Base-by-base conservation (phyloP, 257 asterid genomes). In the Hygrophila difformis region DNA sequence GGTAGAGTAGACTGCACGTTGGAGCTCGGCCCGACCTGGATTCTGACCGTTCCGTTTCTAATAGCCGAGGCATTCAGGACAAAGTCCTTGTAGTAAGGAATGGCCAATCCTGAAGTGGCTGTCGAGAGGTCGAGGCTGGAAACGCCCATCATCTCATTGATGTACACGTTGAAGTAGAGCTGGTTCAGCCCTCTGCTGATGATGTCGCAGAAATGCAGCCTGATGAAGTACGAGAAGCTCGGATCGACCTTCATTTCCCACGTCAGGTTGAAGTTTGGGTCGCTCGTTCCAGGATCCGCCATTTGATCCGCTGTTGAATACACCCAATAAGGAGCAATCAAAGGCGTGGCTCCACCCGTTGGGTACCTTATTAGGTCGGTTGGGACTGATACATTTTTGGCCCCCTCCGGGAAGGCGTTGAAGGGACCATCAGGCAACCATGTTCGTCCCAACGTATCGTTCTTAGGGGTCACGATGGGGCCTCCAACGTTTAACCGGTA, bases 201-300 rank as follows among this genome's bases (percentile, higher is more conserved):
- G 12, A 85, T 89, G 12, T 89, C 98, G 29, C 98, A 89, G 34
- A 89, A 89, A 52, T 85, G 98, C 40, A 85, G 61, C 12, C 96
- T 73, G 22, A 89, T 70, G 41, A 77, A 39, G 54, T 89, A 85
- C 0, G 94, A 79, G 47, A 85, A 89, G 62, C 75, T 69, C 1
- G 96, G 84, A 63, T 89, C 96, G 43, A 82, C 80, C 2, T 33
- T 42, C 93, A 85, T 67, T 39, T 50, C 44, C 97, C 97, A 89
- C 0, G 96, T 89, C 8, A 89, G 70, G 58, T 82, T 89, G 64
- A 89, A 89, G 15, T 79, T 77, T 0, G 96, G 73, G 15, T 79
- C 82, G 0, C 60, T 26, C 3, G 78, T 77, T 0, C 68, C 79
- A 0, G 97, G 50, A 47, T 89, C 87, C 1, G 68, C 93, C 97